Evolutionary conservation across 129 eudicot genomes (phyloP).

Genomic region (Heracleum sosnowskyi): DNA sequence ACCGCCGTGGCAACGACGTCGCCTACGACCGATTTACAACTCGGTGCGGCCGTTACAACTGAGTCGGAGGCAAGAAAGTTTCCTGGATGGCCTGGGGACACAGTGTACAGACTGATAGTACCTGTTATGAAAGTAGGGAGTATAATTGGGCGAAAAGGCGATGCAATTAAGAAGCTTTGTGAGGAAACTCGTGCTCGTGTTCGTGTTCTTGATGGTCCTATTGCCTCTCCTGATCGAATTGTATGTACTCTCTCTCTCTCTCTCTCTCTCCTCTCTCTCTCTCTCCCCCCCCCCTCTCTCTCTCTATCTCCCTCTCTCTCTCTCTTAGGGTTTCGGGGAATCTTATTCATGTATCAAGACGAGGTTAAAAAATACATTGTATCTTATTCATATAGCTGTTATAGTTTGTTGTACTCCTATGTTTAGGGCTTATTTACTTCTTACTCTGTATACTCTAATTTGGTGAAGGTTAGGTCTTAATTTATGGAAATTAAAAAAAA

Average conservation of each 20-base stretch:
- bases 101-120: slow-evolving; percentile 61
- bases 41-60: not conserved
- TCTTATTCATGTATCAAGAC: not conserved
- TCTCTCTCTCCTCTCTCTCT: not conserved
- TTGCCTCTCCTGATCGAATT: slow-evolving; percentile 63
- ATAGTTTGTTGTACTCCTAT: no score
- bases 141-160: slow-evolving; percentile 88
- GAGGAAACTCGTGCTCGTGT: slow-evolving; percentile 75
- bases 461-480: no score
- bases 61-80: slow-evolving; percentile 35
- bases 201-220: slow-evolving; percentile 81
- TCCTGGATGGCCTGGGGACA: slow-evolving; percentile 96
- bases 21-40: not conserved
- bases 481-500: no score
- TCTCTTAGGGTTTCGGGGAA: not conserved
- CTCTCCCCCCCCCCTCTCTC: not conserved
- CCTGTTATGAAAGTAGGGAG: slow-evolving; percentile 82
- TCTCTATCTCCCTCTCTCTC: not conserved
- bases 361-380: not conserved
- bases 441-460: no score
- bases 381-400: no score
- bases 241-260: slow-evolving; percentile 28
- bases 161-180: slow-evolving; percentile 61
- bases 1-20: not conserved
- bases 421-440: no score